phyloP scores from a whole-genome alignment of 202 grass and related monocot species.

The Zoysia matrella region DNA sequence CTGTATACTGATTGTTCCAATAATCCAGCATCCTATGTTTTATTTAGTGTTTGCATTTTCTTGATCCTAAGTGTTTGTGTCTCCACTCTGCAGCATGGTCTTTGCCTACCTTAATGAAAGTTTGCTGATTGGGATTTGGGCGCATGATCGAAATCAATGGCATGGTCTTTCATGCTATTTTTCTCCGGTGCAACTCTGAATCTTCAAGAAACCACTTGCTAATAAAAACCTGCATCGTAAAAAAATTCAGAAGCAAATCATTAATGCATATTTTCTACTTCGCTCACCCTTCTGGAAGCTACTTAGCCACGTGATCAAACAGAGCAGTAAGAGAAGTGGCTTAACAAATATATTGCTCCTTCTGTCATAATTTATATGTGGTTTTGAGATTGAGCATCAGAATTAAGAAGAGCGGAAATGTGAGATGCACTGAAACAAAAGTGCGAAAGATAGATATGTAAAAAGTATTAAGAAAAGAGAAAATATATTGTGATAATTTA shows the following conservation, averaged over 20 bases:
- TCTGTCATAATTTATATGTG: neutral
- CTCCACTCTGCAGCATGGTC: neutral
- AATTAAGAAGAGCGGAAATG: too few species aligned
- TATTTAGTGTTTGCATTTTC: neutral
- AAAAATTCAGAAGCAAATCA: neutral
- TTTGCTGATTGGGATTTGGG: neutral
- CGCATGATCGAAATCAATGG: neutral
- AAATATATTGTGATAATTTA: too few species aligned
- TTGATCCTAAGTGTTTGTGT: neutral
- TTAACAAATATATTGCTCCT: conserved; percentile 26
- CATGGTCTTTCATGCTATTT: neutral
- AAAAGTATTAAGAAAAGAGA: too few species aligned
- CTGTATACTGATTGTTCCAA: neutral
- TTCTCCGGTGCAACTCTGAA: neutral
- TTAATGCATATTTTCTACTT: neutral
- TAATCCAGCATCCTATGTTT: neutral
- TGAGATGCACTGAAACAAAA: too few species aligned
- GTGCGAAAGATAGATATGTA: too few species aligned
- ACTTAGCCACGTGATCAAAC: neutral
- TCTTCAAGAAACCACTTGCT: neutral
- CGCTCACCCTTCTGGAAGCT: neutral
- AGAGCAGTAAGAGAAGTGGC: conserved; percentile 1
- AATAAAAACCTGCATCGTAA: conserved; percentile 5
- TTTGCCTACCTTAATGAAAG: neutral
- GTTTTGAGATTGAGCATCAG: too few species aligned